These are phyloP conservation scores for Aphanomyces invadans DNA, from an alignment of 352 stramenopile species.

Conservation along the genomic window DNA sequence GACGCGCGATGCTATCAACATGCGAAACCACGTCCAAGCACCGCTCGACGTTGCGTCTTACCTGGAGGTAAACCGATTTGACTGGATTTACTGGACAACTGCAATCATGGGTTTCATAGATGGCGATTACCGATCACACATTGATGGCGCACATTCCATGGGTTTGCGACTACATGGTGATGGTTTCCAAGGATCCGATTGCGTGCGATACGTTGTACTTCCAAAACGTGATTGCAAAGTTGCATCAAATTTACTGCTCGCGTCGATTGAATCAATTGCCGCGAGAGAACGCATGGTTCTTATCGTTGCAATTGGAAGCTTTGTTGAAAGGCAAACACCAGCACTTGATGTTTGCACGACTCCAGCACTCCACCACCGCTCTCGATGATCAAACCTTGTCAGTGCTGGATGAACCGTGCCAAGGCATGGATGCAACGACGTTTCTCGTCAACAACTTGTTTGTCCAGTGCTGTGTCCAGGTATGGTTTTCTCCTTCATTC, in stretches of 20 bases:
- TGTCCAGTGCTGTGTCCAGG: slow-evolving; percentile 47
- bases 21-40: slow-evolving; percentile 32
- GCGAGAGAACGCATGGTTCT: slow-evolving; percentile 46
- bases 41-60: slow-evolving; percentile 41
- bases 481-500: slow-evolving; percentile 36
- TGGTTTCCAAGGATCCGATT: slow-evolving; percentile 47
- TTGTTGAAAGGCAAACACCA: slow-evolving; percentile 39
- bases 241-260: slow-evolving; percentile 43
- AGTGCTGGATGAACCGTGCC: slow-evolving; percentile 21
- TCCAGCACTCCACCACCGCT: no score
- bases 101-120: no score
- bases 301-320: slow-evolving; percentile 53
- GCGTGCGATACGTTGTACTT: slow-evolving; percentile 45
- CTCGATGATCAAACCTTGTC: slow-evolving; percentile 19
- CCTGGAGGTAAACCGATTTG: slow-evolving; percentile 28
- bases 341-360: no score
- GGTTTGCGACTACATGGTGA: slow-evolving; percentile 54
- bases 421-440: slow-evolving; percentile 34
- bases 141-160: slow-evolving; percentile 57
- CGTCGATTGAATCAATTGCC: slow-evolving; percentile 32
- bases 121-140: slow-evolving; percentile 32
- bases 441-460: slow-evolving; percentile 66
- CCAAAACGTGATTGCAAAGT: slow-evolving; percentile 36
- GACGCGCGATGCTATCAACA: slow-evolving; percentile 42
- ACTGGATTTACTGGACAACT: no score